Percentiles rank a stretch among this genome's conserved stretches.
These are phyloP conservation scores for Cladophialophora yegresii DNA, from an alignment of 2,329 filamentous ascomycete species.

Conservation along the genomic window DNA sequence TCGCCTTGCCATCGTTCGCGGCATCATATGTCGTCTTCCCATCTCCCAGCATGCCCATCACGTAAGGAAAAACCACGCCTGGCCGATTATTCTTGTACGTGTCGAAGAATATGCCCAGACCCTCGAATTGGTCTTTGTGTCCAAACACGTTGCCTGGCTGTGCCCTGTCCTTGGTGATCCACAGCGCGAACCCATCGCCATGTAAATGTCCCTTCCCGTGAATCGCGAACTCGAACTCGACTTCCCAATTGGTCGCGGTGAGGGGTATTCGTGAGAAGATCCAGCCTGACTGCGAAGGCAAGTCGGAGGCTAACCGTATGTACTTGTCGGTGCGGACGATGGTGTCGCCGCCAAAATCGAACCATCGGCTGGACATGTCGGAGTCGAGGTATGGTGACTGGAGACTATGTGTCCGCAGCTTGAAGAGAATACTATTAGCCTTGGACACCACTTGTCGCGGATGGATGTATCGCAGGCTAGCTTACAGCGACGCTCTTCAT, in stretches of 20 bases:
- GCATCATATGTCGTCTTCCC: conserved; percentile 88
- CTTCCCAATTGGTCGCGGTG: conserved; percentile 98
- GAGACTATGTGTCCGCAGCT: conserved; percentile 87
- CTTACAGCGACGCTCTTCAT: conserved; percentile 66
- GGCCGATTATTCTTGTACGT: conserved; percentile 99
- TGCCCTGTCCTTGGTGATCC: conserved; percentile 92
- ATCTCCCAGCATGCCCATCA: conserved; percentile 98
- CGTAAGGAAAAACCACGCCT: conserved; percentile 91
- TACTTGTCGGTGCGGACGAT: conserved; percentile 78
- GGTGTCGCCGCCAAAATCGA: conserved; percentile 95
- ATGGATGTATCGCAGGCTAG: conserved; percentile 44
- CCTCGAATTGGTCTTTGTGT: conserved; percentile 83
- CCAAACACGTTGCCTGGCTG: conserved; percentile 84
- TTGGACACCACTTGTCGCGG: not conserved
- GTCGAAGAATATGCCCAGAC: conserved; percentile 92
- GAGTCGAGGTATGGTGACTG: conserved; percentile 90
- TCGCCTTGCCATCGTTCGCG: conserved; percentile 87
- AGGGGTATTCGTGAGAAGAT: conserved; percentile 90
- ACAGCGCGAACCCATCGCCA: conserved; percentile 96
- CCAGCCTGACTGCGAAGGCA: conserved; percentile 87
- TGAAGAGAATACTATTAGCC: conserved; percentile 21
- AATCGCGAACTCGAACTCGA: conserved; percentile 94
- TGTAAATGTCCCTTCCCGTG: conserved; percentile 85
- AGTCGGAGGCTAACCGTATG: conserved; percentile 87
- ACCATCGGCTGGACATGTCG: conserved; percentile 98